phyloP scores from a whole-genome alignment of 768 basidiomycete species.

The Amanita inopinata region DNA sequence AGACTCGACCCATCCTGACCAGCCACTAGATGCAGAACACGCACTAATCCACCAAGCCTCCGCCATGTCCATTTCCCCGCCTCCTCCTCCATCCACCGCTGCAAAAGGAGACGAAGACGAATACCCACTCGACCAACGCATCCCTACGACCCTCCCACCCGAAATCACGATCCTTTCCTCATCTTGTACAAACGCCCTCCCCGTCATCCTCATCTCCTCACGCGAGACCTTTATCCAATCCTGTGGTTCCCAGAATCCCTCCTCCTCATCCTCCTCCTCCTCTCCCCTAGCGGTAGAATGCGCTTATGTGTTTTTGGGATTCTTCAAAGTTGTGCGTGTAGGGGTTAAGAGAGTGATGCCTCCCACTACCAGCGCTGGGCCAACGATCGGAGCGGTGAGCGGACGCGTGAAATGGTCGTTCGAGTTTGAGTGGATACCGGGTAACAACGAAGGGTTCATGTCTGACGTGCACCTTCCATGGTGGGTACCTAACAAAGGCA shows the following conservation, averaged over 20 bases:
- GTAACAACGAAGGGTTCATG: not conserved
- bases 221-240: not conserved
- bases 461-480: not conserved
- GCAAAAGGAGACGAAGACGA: not conserved
- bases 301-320: constrained; percentile 8
- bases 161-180: constrained; percentile 7
- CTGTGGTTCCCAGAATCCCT: not conserved
- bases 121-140: not conserved
- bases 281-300: not conserved
- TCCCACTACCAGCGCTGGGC: not conserved
- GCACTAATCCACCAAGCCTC: too few species aligned
- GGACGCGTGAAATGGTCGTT: constrained; percentile 7
- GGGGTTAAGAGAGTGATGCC: not conserved
- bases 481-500: not conserved
- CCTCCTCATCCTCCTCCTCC: not conserved
- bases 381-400: not conserved
- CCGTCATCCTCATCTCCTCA: constrained; percentile 6
- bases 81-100: not conserved
- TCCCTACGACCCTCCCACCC: not conserved
- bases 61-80: not conserved
- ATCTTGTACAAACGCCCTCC: not conserved
- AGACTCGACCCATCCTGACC: too few species aligned
- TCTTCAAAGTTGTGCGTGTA: not conserved
- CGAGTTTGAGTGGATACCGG: constrained; percentile 1
- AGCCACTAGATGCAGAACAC: too few species aligned